Evolutionary conservation across 2,329 filamentous ascomycete genomes (phyloP).

Genomic region (Cordyceps militaris): DNA sequence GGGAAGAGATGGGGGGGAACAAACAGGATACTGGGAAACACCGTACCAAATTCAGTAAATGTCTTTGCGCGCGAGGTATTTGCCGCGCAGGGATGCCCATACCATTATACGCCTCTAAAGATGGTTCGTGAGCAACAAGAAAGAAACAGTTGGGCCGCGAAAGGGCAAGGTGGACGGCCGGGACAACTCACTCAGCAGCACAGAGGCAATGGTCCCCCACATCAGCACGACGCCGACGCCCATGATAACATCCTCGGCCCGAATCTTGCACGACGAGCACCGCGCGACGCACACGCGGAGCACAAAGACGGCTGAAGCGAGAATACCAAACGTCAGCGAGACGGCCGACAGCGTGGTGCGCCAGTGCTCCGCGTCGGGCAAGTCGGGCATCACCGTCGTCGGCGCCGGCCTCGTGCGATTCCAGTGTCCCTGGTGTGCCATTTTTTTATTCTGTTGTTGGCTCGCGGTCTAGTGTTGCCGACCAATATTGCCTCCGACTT

Average conservation of each 20-base stretch:
- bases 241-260: slow-evolving; percentile 10
- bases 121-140: background rate
- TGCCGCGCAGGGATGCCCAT: background rate
- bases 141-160: background rate
- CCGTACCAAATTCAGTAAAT: slow-evolving; percentile 6
- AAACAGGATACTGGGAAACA: too few species aligned
- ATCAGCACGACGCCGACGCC: slow-evolving; percentile 10
- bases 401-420: slow-evolving; percentile 2
- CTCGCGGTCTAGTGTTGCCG: background rate
- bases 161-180: too few species aligned
- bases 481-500: too few species aligned
- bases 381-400: slow-evolving; percentile 4
- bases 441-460: background rate
- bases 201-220: slow-evolving; percentile 11
- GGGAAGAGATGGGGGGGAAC: too few species aligned
- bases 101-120: slow-evolving; percentile 11
- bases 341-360: background rate
- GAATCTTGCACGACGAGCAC: slow-evolving; percentile 2
- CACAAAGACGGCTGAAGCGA: background rate
- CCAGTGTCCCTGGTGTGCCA: background rate
- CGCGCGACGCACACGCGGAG: slow-evolving; percentile 7
- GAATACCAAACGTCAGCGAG: slow-evolving; percentile 8
- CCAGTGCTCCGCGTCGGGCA: background rate
- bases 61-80: background rate
- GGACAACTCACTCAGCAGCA: slow-evolving; percentile 4